Conservation (phyloP, 75 land plant species). For the Pseudotsuga menziesii region DNA sequence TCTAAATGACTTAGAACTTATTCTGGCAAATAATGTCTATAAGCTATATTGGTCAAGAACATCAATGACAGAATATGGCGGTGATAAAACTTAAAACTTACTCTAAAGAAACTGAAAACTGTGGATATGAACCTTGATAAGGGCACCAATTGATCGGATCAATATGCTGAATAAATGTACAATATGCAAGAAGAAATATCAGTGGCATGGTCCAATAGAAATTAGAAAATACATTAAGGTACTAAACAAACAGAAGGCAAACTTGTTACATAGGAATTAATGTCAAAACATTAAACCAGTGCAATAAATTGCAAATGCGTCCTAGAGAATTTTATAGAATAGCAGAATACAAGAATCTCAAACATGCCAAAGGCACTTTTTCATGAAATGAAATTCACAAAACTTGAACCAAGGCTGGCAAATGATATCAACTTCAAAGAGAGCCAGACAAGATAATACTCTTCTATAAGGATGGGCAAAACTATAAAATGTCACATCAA, state of each 20-base stretch:
- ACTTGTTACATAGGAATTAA: not conserved
- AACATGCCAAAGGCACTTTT: not conserved
- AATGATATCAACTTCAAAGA: not conserved
- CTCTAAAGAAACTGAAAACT: slow-evolving; percentile 4
- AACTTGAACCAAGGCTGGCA: not conserved
- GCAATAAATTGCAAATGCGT: not conserved
- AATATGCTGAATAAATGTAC: not conserved
- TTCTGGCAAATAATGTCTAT: not conserved
- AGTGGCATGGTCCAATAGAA: not conserved
- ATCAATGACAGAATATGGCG: not conserved
- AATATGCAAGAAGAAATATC: not conserved
- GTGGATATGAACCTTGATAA: not conserved
- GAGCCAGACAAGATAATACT: not conserved
- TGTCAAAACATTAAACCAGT: not conserved
- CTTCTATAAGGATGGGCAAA: too few relatives aligned
- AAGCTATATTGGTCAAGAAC: not conserved
- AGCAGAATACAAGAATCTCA: not conserved
- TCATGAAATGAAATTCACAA: not conserved
- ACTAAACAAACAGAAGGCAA: not conserved
- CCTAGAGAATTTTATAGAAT: not conserved
- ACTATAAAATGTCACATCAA: too few relatives aligned
- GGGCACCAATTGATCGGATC: not conserved
- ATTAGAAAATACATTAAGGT: not conserved
- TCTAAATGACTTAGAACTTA: not conserved
- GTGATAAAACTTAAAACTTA: not conserved